Base-by-base conservation (phyloP, 345 rosid genomes). In the Euphorbia pulcherrima region DNA sequence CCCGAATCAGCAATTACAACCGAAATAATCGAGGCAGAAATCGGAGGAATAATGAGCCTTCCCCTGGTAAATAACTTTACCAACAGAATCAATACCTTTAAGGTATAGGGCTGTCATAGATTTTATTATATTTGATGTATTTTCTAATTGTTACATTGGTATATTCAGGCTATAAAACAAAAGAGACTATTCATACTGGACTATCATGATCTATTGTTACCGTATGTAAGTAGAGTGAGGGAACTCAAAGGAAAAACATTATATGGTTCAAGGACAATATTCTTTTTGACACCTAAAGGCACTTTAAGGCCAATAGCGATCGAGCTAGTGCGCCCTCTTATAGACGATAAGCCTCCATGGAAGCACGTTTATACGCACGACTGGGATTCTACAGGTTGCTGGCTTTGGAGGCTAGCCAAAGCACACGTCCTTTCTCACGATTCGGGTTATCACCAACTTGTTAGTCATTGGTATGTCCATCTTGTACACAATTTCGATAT, bases 401-500 rank as follows among this genome's bases (percentile, higher is more conserved):
- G 93, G 97, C 83, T 84, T 5, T 89, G 96, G 97, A 83, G 40
- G 56, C 62, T 87, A 1, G 93, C 97, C 47, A 91, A 87, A 73
- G 82, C 85, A 27, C 96, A 89, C 60, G 90, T 58, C 14, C 77
- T 84, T 39, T 72, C 92, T 27, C 91, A 86, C 48, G 93, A 91
- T 14, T 76, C 91, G 2, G 85, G 83, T 20, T 77, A 78, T 69
- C 92, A 90, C 62, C 85, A 90, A 63, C 92, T 90, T 56, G 70
- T 87, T 48, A 81, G 80, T 44, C 96, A 91, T 64, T 91, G 97
- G 92, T 90, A 82, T 23, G 14, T 37, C 26, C 18, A 2, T 55
- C 0, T 26, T 55, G 3, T 8, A 9, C n/a, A n/a, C n/a, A n/a
- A n/a, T n/a, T n/a, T n/a, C n/a, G n/a, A n/a, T n/a, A n/a, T n/a